Percentiles rank a stretch among this genome's conserved stretches.
Conservation (phyloP, 1,284 basidiomycete species). For the Apiotrichum laibachii region DNA sequence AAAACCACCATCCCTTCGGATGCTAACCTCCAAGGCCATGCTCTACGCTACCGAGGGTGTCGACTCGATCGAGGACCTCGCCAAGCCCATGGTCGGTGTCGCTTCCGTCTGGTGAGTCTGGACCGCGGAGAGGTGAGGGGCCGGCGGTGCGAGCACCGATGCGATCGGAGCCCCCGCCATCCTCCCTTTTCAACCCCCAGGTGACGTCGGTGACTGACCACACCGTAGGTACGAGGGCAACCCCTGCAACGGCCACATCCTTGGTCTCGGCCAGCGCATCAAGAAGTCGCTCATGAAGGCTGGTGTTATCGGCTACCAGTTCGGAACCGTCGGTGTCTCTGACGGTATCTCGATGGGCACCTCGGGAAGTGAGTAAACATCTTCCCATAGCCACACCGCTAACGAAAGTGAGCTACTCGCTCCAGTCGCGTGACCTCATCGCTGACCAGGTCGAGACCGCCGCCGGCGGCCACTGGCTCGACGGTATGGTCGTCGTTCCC, state of each 20-base stretch:
- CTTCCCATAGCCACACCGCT: neutral
- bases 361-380: slow-evolving; percentile 57
- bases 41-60: slow-evolving; percentile 92
- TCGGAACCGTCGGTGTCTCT: slow-evolving; percentile 93
- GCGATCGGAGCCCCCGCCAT: neutral
- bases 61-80: slow-evolving; percentile 69
- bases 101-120: slow-evolving; percentile 81
- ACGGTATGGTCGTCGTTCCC: slow-evolving; percentile 93
- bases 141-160: neutral
- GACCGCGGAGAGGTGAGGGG: neutral
- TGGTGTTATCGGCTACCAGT: slow-evolving; percentile 89
- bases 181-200: neutral
- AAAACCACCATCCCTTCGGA: too few species aligned
- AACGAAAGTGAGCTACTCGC: slow-evolving; percentile 72
- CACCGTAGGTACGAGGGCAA: slow-evolving; percentile 77
- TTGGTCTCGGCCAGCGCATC: slow-evolving; percentile 81
- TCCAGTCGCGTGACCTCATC: slow-evolving; percentile 94
- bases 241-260: slow-evolving; percentile 87
- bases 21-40: slow-evolving; percentile 69
- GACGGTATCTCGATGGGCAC: slow-evolving; percentile 99
- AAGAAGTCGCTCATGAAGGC: slow-evolving; percentile 73
- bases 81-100: slow-evolving; percentile 93
- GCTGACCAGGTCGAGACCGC: slow-evolving; percentile 95
- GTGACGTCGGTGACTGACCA: slow-evolving; percentile 19
- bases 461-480: slow-evolving; percentile 96